Percentiles rank a stretch among this genome's conserved stretches.
phyloP scores from a whole-genome alignment of 2,329 filamentous ascomycete genomes.

The Sphaerulina musiva region DNA sequence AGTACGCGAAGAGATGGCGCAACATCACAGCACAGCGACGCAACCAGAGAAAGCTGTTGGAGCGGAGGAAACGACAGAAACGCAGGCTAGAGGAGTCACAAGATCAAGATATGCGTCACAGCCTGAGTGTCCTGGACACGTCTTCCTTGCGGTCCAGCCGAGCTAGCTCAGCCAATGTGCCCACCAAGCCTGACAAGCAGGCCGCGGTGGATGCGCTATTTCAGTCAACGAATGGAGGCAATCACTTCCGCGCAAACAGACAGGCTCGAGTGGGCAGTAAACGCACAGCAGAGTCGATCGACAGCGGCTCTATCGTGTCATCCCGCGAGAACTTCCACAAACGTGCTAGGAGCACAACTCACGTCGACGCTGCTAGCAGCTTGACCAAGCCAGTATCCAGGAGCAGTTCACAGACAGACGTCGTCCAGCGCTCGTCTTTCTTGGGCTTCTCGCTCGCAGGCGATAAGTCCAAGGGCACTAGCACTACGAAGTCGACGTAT shows the following conservation, averaged over 20 bases:
- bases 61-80: slow-evolving; percentile 27
- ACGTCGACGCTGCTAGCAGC: slow-evolving; percentile 23
- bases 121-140: slow-evolving; percentile 9
- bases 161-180: slow-evolving; percentile 1
- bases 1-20: slow-evolving; percentile 37
- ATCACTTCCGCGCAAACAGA: slow-evolving; percentile 9
- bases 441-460: slow-evolving; percentile 24
- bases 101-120: slow-evolving; percentile 9
- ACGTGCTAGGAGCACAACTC: slow-evolving; percentile 27
- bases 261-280: slow-evolving; percentile 23
- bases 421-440: slow-evolving; percentile 29
- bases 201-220: slow-evolving; percentile 22
- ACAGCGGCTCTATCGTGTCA: slow-evolving; percentile 13
- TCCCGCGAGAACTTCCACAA: slow-evolving; percentile 22
- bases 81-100: slow-evolving; percentile 23
- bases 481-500: slow-evolving; percentile 46
- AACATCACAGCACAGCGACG: slow-evolving; percentile 13
- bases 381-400: slow-evolving; percentile 18
- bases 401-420: slow-evolving; percentile 13
- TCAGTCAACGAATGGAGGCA: slow-evolving; percentile 16
- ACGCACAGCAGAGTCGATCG: slow-evolving; percentile 23
- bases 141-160: slow-evolving; percentile 14
- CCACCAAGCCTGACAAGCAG: not conserved
- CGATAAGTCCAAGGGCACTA: slow-evolving; percentile 34
- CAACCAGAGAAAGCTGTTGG: slow-evolving; percentile 5